A percentile compares a stretch with the other conserved stretches of the same genome.
phyloP scores from a whole-genome alignment of 768 basidiomycete species.

The Russula dissimulans region DNA sequence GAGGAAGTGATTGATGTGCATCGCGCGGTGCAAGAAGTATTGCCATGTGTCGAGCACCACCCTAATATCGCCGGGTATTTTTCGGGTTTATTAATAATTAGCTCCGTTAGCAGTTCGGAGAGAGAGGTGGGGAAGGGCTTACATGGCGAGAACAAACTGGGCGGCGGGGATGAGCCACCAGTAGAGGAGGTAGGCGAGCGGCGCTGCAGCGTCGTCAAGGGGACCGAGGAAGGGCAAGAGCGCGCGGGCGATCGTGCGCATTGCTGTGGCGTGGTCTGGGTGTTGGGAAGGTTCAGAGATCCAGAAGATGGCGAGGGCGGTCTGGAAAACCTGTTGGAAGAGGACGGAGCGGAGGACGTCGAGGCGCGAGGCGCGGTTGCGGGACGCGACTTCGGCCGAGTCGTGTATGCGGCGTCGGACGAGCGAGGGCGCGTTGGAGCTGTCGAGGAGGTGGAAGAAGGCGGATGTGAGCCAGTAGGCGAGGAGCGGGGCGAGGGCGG shows the following conservation, averaged over 20 bases:
- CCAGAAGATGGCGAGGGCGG: constrained; percentile 60
- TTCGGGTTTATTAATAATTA: too few relatives aligned
- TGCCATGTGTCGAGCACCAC: constrained; percentile 97
- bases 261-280: constrained; percentile 24
- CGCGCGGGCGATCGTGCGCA: not conserved
- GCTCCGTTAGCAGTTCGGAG: not conserved
- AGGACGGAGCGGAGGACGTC: constrained; percentile 77
- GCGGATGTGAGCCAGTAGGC: constrained; percentile 80
- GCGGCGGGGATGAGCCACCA: constrained; percentile 85
- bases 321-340: constrained; percentile 82
- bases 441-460: constrained; percentile 76
- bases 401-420: constrained; percentile 85
- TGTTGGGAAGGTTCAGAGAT: constrained; percentile 35
- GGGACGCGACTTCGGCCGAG: constrained; percentile 61
- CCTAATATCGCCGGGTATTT: constrained; percentile 32
- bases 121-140: constrained; percentile 28
- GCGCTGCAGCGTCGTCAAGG: constrained; percentile 31
- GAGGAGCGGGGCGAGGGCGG: constrained; percentile 64
- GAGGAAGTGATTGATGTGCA: constrained; percentile 86
- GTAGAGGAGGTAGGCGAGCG: constrained; percentile 56
- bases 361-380: constrained; percentile 62
- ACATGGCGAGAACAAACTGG: constrained; percentile 79
- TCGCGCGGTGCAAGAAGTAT: constrained; percentile 87
- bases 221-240: constrained; percentile 20
- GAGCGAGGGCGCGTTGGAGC: constrained; percentile 65